Evolutionary conservation across 2,329 filamentous ascomycete genomes (phyloP).

Genomic region (Penicillium sp.): DNA sequence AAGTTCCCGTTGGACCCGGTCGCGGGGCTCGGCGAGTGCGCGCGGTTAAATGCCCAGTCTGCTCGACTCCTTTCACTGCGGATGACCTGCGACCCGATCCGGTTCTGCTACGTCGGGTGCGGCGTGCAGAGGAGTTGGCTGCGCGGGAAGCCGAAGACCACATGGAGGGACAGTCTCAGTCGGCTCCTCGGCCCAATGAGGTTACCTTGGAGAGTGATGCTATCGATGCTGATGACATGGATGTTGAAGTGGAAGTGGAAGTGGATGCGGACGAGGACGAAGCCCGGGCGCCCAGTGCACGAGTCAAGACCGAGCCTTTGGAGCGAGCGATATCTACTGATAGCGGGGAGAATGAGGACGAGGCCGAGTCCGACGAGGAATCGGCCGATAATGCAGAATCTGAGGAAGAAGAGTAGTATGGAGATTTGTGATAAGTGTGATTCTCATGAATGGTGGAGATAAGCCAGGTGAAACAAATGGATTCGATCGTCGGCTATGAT

Average conservation of each 20-base stretch:
- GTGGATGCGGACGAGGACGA: slow-evolving; percentile 2
- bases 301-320: slow-evolving; percentile 12
- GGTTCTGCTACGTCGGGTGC: slow-evolving; percentile 40
- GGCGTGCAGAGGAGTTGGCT: slow-evolving; percentile 31
- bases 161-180: slow-evolving; percentile 18
- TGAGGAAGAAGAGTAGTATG: neutral
- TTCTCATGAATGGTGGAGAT: neutral
- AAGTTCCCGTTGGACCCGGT: slow-evolving; percentile 23
- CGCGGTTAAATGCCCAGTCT: slow-evolving; percentile 44
- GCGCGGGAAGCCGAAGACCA: slow-evolving; percentile 33
- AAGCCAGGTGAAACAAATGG: neutral
- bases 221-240: slow-evolving; percentile 20
- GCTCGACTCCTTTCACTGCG: slow-evolving; percentile 36
- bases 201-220: slow-evolving; percentile 34
- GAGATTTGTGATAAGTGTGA: neutral
- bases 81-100: slow-evolving; percentile 42
- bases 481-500: neutral
- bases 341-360: slow-evolving; percentile 13
- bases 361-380: neutral
- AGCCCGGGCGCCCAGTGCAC: neutral
- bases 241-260: slow-evolving; percentile 22
- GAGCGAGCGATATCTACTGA: neutral
- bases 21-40: slow-evolving; percentile 22
- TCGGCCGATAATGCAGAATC: neutral
- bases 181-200: slow-evolving; percentile 20